These are phyloP conservation scores for Lineolata rhizophorae DNA, from an alignment of 495 filamentous ascomycete genomes.

Conservation along the genomic window DNA sequence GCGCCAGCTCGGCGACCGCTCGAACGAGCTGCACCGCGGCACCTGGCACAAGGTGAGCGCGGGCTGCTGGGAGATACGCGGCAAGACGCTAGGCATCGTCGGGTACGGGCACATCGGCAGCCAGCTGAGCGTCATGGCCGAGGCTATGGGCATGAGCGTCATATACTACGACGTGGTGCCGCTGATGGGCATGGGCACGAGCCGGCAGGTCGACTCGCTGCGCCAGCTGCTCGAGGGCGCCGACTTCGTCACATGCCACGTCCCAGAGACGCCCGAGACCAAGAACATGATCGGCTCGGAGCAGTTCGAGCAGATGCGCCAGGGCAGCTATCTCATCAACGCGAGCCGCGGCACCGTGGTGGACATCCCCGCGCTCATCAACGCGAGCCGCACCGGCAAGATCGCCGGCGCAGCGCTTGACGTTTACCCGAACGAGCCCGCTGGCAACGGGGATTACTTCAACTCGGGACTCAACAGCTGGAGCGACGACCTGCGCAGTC, in stretches of 20 bases:
- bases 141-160: constrained; percentile 93
- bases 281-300: constrained; percentile 61
- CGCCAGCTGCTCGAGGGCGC: constrained; percentile 51
- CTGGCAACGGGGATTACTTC: constrained; percentile 89
- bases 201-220: constrained; percentile 59
- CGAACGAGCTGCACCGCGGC: constrained; percentile 80
- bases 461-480: constrained; percentile 57
- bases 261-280: constrained; percentile 83
- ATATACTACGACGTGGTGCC: constrained; percentile 89
- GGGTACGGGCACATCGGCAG: constrained; percentile 97
- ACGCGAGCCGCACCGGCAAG: constrained; percentile 71
- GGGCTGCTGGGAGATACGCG: constrained; percentile 94
- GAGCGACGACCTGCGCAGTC: constrained; percentile 61
- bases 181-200: constrained; percentile 78
- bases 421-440: constrained; percentile 87
- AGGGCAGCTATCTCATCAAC: constrained; percentile 86
- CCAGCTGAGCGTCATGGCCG: constrained; percentile 85
- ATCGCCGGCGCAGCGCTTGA: constrained; percentile 88
- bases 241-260: constrained; percentile 87
- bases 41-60: constrained; percentile 96
- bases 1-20: constrained; percentile 81
- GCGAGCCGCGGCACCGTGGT: constrained; percentile 84
- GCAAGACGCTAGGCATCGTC: constrained; percentile 91
- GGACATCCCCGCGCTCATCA: constrained; percentile 79
- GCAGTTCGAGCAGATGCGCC: constrained; percentile 76